Evolutionary conservation across 805 yeast species (phyloP).

Genomic region (Cyberlindnera mycetangii): DNA sequence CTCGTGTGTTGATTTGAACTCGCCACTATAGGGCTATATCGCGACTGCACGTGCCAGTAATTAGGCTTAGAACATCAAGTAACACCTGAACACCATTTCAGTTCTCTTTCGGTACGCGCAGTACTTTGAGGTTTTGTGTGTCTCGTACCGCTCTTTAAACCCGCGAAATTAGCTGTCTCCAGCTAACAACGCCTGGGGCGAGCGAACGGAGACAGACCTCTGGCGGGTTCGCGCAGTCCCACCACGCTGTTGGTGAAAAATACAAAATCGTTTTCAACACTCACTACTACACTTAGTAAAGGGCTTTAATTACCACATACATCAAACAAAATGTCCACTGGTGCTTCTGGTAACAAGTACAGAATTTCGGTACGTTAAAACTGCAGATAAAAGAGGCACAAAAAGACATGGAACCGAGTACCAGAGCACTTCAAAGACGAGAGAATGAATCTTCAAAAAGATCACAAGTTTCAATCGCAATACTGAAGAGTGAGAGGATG

Average conservation of each 20-base stretch:
- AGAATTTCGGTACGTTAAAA: constrained; percentile 90
- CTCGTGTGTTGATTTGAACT: neutral
- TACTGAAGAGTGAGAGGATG: too few relatives aligned
- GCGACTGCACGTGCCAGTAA: constrained; percentile 3
- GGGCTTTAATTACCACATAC: constrained; percentile 8
- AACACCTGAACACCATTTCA: constrained; percentile 7
- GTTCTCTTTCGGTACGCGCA: too few relatives aligned
- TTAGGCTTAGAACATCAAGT: constrained; percentile 3
- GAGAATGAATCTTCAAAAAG: neutral
- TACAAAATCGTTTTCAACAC: constrained; percentile 20
- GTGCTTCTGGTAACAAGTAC: constrained; percentile 99
- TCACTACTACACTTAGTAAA: constrained; percentile 7
- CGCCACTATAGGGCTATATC: neutral
- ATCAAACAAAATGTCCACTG: constrained; percentile 67
- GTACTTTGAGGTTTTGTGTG: neutral
- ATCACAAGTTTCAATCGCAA: neutral
- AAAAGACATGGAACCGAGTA: neutral
- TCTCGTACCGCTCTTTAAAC: neutral
- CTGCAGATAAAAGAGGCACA: constrained; percentile 3
- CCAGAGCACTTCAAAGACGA: neutral
- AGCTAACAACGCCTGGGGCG: neutral
- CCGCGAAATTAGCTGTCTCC: constrained; percentile 6
- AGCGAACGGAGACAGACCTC: neutral
- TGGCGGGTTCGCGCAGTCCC: constrained; percentile 20
- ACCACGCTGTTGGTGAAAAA: constrained; percentile 19